Percentiles rank a stretch among this genome's conserved stretches.
Conservation (phyloP, 306 rosid genomes). For the Potentilla sterilis region DNA sequence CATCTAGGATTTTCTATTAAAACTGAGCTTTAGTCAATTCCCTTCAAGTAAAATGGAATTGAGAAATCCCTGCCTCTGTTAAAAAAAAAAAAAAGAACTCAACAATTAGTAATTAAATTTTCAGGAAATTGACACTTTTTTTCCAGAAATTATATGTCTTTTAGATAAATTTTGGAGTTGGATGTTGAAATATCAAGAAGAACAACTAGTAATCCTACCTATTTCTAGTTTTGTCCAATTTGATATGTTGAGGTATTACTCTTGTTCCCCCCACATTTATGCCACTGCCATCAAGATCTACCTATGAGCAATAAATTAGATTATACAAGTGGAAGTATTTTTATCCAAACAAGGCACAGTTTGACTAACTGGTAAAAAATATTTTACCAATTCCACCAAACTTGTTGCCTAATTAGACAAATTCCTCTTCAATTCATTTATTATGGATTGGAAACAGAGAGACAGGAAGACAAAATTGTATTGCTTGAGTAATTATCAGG, state of each 20-base stretch:
- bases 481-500: background rate
- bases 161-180: background rate
- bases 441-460: background rate
- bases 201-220: background rate
- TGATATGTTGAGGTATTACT: background rate
- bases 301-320: background rate
- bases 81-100: background rate
- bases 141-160: background rate
- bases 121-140: background rate
- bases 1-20: background rate
- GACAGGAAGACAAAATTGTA: background rate
- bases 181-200: conserved; percentile 4
- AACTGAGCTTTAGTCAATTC: background rate
- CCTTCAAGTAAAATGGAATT: background rate
- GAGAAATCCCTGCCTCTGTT: background rate
- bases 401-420: background rate
- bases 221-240: background rate
- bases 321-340: background rate
- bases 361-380: background rate
- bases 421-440: conserved; percentile 5
- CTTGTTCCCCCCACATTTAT: conserved; percentile 9
- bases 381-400: background rate
- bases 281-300: background rate
- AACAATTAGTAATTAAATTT: background rate
- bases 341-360: background rate